Evolutionary conservation across 306 rosid species (phyloP), one percentile per base, ranked within the genome.

Genomic region (Pyrus pyrifolia): DNA sequence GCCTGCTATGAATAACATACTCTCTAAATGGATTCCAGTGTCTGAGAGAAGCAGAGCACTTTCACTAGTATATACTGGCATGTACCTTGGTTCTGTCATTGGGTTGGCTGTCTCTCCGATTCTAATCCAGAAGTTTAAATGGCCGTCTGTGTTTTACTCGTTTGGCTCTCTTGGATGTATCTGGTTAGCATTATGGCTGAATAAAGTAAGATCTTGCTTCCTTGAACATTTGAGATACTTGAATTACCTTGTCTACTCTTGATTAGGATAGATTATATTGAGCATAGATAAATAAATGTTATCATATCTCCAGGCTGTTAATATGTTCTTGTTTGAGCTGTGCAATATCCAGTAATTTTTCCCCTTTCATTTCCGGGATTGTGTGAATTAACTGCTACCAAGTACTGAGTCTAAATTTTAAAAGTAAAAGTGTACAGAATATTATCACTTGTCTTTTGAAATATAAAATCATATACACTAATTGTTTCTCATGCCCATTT

Each of bases 41-140:
- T 90, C 98, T 13, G 98, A 94, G 94, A 88, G 98, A 83, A 94
- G 98, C 89, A 88, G 97, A 84, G 91, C 98, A 62, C 96, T 94
- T 80, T 92, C 98, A 31, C 87, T 94, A 18, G 98, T 94, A 15
- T 94, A 94, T 76, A 94, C 96, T 71, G 97, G 98, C 88, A 94
- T 94, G 98, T 94, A 91, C 87, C 98, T 94, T 70, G 98, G 98
- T 79, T 94, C 98, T 70, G 98, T 94, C 79, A 86, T 85, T 25
- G 97, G 98, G 71, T 83, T 94, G 94, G 98, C 93, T 35, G 2
- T 87, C 78, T 94, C 98, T 31, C 98, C 98, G 33, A 4, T 59
- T 62, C 86, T 94, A 45, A 94, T 91, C 81, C 85, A 91, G 17
- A 85, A 87, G 75, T 94, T 91, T 64, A 96, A 96, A 84, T 94